phyloP scores from a whole-genome alignment of 2,329 filamentous ascomycete genomes.

The Orbilia oligospora region DNA sequence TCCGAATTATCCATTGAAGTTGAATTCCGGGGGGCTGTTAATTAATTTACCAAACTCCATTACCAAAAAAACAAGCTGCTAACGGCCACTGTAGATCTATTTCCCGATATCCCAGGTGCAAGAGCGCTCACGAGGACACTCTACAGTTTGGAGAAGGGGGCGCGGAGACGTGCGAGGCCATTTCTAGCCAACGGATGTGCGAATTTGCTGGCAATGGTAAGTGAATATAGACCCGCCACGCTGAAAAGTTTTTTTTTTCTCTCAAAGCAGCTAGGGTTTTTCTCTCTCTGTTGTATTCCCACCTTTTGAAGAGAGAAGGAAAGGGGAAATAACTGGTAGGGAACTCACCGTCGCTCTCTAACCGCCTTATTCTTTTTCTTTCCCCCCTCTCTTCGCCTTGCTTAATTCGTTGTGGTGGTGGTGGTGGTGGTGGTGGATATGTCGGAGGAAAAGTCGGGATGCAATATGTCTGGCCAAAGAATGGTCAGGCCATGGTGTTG shows the following conservation, averaged over 20 bases:
- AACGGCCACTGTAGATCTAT: constrained; percentile 45
- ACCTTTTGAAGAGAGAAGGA: background rate
- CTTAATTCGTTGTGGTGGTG: constrained; percentile 10
- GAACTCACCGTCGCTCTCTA: constrained; percentile 46
- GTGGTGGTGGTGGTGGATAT: constrained; percentile 28
- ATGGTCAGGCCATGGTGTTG: constrained; percentile 44
- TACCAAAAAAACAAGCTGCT: constrained; percentile 35
- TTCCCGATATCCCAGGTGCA: constrained; percentile 30
- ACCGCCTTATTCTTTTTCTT: constrained; percentile 31
- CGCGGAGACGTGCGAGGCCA: background rate
- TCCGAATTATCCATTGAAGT: background rate
- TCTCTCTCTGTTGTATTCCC: background rate
- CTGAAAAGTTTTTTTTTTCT: constrained; percentile 11
- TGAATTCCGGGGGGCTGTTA: background rate
- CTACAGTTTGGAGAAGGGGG: background rate
- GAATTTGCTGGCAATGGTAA: background rate
- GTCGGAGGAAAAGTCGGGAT: constrained; percentile 34
- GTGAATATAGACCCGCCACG: background rate
- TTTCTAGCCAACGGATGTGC: background rate
- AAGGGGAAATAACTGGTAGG: background rate
- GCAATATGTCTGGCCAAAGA: background rate
- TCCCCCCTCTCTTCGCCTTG: background rate
- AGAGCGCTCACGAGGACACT: constrained; percentile 40
- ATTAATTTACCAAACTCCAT: constrained; percentile 6
- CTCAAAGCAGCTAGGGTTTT: constrained; percentile 36